Evolutionary conservation across 495 filamentous ascomycete species (phyloP), one percentile per base, ranked within the genome.

Genomic region (Penicillium salamii): DNA sequence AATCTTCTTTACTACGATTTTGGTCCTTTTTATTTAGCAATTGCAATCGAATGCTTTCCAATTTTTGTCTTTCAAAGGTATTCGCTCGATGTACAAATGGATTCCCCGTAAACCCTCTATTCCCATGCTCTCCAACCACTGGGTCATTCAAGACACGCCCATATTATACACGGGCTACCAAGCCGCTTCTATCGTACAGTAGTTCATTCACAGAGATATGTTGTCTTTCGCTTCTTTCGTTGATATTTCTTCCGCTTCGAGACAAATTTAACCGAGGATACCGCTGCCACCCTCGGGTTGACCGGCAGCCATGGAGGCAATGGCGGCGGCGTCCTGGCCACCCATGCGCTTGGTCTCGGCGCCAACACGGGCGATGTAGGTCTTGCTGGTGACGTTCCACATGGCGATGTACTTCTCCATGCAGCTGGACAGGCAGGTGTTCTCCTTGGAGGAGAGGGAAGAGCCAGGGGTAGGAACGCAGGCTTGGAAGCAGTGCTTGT

Each of bases 401-500:
- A 88, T 80, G 19, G 77, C 71, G 79, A 97, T 95, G 76, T 98
- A 98, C 74, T 98, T 98, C 66, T 97, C 89, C 87, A 96, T 93
- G 76, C 93, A 98, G 52, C 77, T 71, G 6, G 85, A 86, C 50
- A 92, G 78, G 78, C 93, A 98, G 36, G 79, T 75, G 68, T 85
- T 81, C 71, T 91, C 83, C 59, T 75, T 78, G 44, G 75, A 68
- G 29, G 89, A 90, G 39, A 97, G 71, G 33, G 86, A 87, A 42
- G 78, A 69, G 46, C 90, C 86, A 44, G 93, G 93, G 58, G 90
- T 84, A 21, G 91, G 85, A 33, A 98, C 76, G 74, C 93, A 98
- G 64, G 85, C 85, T 29, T 92, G 83, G 81, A 96, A 97, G 81
- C 93, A 98, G 78, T 95, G 85, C 65, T 92, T 84, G 78, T 97